phyloP scores from a whole-genome alignment of 495 filamentous ascomycete species.

The Penicillium steckii region DNA sequence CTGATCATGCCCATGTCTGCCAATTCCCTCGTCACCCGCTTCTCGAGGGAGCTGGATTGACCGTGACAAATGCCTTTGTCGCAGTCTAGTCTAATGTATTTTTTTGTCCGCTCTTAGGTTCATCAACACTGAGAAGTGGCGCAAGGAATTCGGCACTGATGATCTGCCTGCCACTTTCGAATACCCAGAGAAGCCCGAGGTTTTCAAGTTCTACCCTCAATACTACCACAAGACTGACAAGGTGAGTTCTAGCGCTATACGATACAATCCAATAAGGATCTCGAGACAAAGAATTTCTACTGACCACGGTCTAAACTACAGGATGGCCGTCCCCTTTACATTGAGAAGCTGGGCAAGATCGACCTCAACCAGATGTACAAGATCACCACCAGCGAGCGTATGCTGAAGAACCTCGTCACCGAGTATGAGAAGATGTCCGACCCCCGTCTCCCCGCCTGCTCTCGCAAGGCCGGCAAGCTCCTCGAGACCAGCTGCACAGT shows the following conservation, averaged over 20 bases:
- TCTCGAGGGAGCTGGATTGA: not conserved
- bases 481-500: slow-evolving; percentile 97
- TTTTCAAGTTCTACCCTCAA: slow-evolving; percentile 95
- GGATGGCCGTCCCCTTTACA: slow-evolving; percentile 97
- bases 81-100: not conserved
- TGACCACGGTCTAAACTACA: slow-evolving; percentile 27
- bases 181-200: slow-evolving; percentile 80
- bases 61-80: not conserved
- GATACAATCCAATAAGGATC: no score
- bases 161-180: slow-evolving; percentile 77
- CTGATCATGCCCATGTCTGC: no score
- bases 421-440: slow-evolving; percentile 97
- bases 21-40: not conserved
- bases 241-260: slow-evolving; percentile 60
- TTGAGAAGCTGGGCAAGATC: slow-evolving; percentile 93
- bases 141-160: slow-evolving; percentile 84
- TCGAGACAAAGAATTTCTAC: no score
- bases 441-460: slow-evolving; percentile 92
- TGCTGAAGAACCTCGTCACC: slow-evolving; percentile 91
- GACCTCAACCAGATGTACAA: slow-evolving; percentile 87
- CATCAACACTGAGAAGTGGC: slow-evolving; percentile 86
- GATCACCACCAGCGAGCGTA: slow-evolving; percentile 88
- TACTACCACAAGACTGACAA: slow-evolving; percentile 99
- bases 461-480: slow-evolving; percentile 82
- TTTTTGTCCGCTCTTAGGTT: slow-evolving; percentile 61